Percentiles rank a stretch among this genome's conserved stretches.
Conservation (phyloP, 805 yeast genomes). For the Phaffomyces antillensis region DNA sequence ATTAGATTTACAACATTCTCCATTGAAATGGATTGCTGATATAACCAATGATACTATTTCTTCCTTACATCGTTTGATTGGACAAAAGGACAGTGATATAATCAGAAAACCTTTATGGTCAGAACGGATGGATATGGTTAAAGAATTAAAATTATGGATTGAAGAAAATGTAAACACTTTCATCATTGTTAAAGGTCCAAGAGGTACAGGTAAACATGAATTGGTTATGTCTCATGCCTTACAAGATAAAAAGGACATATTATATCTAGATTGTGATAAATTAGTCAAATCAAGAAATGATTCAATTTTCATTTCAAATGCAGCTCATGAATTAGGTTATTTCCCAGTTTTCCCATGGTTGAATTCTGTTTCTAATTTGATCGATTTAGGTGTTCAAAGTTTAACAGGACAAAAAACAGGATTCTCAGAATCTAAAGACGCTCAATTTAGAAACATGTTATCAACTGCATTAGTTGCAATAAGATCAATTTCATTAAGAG, state of each 20-base stretch:
- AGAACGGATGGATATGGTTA: conserved; percentile 61
- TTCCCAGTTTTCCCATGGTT: conserved; percentile 94
- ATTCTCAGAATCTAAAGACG: conserved; percentile 71
- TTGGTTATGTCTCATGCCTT: conserved; percentile 65
- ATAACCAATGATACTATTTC: conserved; percentile 25
- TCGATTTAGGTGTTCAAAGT: conserved; percentile 84
- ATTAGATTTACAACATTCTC: conserved; percentile 37
- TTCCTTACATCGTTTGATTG: conserved; percentile 29
- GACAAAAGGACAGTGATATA: conserved; percentile 22
- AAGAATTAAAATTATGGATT: conserved; percentile 69
- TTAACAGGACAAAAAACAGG: conserved; percentile 93
- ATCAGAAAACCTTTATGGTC: conserved; percentile 46
- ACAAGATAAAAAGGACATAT: conserved; percentile 49
- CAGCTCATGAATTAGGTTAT: conserved; percentile 79
- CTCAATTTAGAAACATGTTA: conserved; percentile 76
- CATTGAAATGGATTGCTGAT: conserved; percentile 30
- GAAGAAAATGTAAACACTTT: conserved; percentile 88
- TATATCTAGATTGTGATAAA: conserved; percentile 73
- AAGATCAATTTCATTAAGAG: conserved; percentile 50
- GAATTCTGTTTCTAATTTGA: conserved; percentile 65
- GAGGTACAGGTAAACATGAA: conserved; percentile 90
- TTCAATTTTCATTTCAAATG: conserved; percentile 52
- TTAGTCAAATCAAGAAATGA: conserved; percentile 72
- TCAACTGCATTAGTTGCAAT: conserved; percentile 66
- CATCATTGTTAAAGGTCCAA: conserved; percentile 84